Evolutionary conservation across 129 eudicot genomes (phyloP), one percentile per base, ranked within the genome.

Genomic region (Flaveria linearis): DNA sequence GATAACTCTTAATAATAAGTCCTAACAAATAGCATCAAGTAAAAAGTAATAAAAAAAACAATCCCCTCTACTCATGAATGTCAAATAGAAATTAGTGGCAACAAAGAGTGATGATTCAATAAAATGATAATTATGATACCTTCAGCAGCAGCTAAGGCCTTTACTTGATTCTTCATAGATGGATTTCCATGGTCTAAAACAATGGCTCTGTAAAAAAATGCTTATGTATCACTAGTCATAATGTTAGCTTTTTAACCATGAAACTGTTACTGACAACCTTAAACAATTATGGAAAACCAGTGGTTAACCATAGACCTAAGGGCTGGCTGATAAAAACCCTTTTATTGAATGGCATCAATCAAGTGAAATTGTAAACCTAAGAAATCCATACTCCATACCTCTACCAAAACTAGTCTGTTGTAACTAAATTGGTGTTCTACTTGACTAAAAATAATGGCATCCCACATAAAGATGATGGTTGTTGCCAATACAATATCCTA

Each of bases 101-200:
- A 66, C 22, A 13, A 13, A 11, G 64, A 52, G 78, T 15, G 36
- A 79, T 79, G 61, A 74, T 13, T 75, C 51, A 69, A 72, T 36
- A 36, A 36, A 36, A 36, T 36, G 7, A 36, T 17, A 66, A 70
- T 23, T 30, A 8, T 41, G 86, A 80, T 36, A 95, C 99, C 89
- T 80, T 95, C 96, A 68, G 89, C 90, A 69, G 94, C 97, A 87
- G 90, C 97, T 73, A 91, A 42, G 61, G 90, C 96, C 90, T 89
- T 89, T 83, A 80, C 63, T 79, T 88, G 97, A 83, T 65, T 89
- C 91, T 89, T 89, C 99, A 79, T 86, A 42, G 92, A 78, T 72
- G 96, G 88, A 75, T 90, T 93, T 69, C 86, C 90, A 76, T 76
- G 97, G 71, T 95, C 99, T 75, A 95, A 78, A 68, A 87, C 66